These are phyloP conservation scores for Deinandra increscens DNA, from an alignment of 129 eudicot genomes.

Conservation along the genomic window DNA sequence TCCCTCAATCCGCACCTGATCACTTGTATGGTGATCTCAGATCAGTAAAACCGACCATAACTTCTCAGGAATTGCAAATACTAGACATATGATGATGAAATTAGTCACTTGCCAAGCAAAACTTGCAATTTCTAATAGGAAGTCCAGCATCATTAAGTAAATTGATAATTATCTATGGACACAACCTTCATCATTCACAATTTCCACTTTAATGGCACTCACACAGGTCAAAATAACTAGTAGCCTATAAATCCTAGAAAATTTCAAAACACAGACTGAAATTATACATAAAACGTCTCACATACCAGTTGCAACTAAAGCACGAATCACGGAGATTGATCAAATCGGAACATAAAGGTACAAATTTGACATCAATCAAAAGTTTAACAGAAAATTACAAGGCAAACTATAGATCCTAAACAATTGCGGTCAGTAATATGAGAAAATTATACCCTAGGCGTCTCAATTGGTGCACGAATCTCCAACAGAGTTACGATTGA, in stretches of 20 bases:
- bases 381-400: background rate
- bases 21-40: background rate
- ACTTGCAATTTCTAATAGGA: background rate
- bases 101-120: background rate
- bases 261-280: no score
- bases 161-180: background rate
- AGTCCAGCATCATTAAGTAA: background rate
- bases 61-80: background rate
- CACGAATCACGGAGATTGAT: background rate
- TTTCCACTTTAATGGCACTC: no score
- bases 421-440: background rate
- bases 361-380: background rate
- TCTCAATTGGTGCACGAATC: background rate
- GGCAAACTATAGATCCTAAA: slow-evolving; percentile 3
- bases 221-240: no score
- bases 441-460: background rate
- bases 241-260: no score
- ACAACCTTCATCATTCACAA: background rate
- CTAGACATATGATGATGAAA: background rate
- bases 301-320: background rate
- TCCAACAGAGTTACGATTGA: background rate
- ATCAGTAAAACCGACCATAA: background rate
- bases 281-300: background rate
- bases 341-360: background rate
- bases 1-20: no score